Base-by-base conservation (phyloP, 164 flowering plant genomes). In the Warburgia ugandensis region DNA sequence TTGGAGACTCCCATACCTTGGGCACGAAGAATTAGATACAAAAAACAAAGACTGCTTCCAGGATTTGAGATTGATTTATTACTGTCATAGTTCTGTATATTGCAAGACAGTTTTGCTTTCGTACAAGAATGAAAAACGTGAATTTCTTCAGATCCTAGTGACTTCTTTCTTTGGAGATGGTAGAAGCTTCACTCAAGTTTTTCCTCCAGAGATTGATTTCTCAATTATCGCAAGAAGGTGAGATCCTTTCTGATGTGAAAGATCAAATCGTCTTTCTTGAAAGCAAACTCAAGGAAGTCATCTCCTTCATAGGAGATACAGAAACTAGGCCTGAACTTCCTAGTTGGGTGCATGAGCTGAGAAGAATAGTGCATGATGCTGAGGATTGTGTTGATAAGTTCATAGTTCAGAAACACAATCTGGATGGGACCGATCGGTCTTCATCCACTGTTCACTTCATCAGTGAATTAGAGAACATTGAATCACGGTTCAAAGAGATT, bases 331-430 rank as follows among this genome's bases (percentile, higher is more conserved):
- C n/a, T 6, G 4, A 38, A 38, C 20, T 35, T 32, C 22, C 14
- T 49, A 31, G 50, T 25, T 61, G 63, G 66, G 31, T 47, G 9
- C 32, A 19, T 8, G 63, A 53, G 19, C 26, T 61, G 48, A 62
- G 23, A 39, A 37, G 31, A 43, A 6, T 46, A 16, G 17, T 62
- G 22, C 31, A 48, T 28, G 55, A 50, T n/a, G 44, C 36, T 37
- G 67, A 67, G 23, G 55, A 67, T 32, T 45, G 22, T 6, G 27
- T 67, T 8, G 66, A 62, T 35, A 54, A 53, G 29, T 54, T 61
- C 35, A 26, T 62, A 22, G 35, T 67, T 49, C 54, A 50, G 58
- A 54, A 54, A 58, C 39, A 55, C 25, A 17, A 29, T 31, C 55
- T 22, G 21, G 35, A 33, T 32, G 57, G 32, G 38, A 48, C 60